Conservation (phyloP, 495 filamentous ascomycete species). For the Xylaria castorea region DNA sequence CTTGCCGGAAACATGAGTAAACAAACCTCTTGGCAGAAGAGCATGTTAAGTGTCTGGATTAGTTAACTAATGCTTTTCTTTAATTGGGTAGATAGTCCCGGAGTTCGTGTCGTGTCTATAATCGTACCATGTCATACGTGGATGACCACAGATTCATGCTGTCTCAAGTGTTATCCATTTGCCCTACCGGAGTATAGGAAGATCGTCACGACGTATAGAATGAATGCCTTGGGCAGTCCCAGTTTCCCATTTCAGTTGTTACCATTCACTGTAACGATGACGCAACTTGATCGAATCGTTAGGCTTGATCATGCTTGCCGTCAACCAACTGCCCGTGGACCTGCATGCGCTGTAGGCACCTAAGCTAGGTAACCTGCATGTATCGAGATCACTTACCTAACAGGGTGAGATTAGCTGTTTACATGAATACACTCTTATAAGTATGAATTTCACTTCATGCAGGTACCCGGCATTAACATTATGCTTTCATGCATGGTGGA, state of each 20-base stretch:
- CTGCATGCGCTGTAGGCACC: neutral
- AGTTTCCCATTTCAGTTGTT: neutral
- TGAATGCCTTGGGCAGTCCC: neutral
- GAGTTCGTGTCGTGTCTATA: conserved; percentile 5
- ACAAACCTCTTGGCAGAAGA: conserved; percentile 16
- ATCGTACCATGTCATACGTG: conserved; percentile 14
- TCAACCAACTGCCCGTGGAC: neutral
- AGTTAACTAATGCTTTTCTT: neutral
- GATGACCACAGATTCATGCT: neutral
- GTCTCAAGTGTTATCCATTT: neutral
- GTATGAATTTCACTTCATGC: neutral
- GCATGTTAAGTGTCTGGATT: neutral
- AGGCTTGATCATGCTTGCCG: neutral
- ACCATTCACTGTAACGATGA: conserved; percentile 1
- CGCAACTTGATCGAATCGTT: neutral
- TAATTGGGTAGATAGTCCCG: neutral
- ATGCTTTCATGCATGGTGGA: neutral
- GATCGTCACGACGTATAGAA: neutral
- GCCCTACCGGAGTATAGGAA: neutral
- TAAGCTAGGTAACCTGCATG: neutral
- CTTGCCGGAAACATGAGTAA: neutral
- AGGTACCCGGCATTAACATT: neutral
- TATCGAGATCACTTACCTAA: no score
- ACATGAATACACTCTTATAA: neutral
- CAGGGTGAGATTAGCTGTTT: neutral